Evolutionary conservation across 331 rosid species (phyloP), one percentile per base, ranked within the genome.

Genomic region (Spiraea crenata): DNA sequence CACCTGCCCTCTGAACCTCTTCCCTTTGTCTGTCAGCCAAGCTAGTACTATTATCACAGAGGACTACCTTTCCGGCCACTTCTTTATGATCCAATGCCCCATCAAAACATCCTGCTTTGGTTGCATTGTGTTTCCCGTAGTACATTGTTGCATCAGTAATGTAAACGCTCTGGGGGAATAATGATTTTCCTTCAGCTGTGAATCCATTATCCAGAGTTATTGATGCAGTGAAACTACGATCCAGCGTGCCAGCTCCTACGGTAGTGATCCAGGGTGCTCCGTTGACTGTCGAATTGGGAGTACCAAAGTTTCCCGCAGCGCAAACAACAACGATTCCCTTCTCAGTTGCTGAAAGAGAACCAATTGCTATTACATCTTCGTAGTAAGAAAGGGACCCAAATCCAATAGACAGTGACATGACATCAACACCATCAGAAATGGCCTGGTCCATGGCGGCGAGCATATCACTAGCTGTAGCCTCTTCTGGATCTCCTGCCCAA

Each of bases 291-390:
- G 4, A 40, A 59, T 1, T 1, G 4, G 85, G 83, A 11, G 81
- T 81, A 1, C 3, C 38, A 5, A 83, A 83, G 2, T 88, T 88
- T 0, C 84, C 86, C 0, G 86, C 81, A 58, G 82, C 57, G 49
- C 85, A 81, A 67, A 86, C 82, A 34, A 81, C 1, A 3, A 86
- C 67, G 14, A n/a, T n/a, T n/a, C 84, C 82, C 54, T 79, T 86
- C 69, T 79, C 85, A 83, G 79, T 79, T 1, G 85, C 88, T 52
- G 80, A 77, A 76, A 86, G 83, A 42, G 86, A 13, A 48, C 85
- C 85, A n/a, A 71, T 72, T 17, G 91, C 88, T 0, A 86, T 48
- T 0, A 74, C 72, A 25, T 86, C 86, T 40, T 77, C 58, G 10
- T 79, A 84, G 0, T 79, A 47, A 5, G 81, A 74, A 40, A 54